Base-by-base conservation (phyloP, 495 filamentous ascomycete genomes). In the Trichoderma reesei region DNA sequence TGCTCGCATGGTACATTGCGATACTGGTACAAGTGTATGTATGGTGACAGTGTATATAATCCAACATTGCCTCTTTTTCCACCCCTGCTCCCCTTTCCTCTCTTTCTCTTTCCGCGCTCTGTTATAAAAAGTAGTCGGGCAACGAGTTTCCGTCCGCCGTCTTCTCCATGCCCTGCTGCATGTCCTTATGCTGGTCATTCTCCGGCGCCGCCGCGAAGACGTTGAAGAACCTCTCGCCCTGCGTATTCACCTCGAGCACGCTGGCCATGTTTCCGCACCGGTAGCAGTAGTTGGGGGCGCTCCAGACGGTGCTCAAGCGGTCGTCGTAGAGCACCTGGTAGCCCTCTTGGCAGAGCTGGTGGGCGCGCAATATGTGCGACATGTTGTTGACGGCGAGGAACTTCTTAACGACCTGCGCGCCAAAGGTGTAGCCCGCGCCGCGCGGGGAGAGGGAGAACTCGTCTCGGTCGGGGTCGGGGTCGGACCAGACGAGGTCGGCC, bases 401-500 rank as follows among this genome's bases (percentile, higher is more conserved):
- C 73, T 98, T 98, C 73, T 90, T 91, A 34, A 98, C 94, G 9
- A 98, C 94, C 72, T 96, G 93, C 9, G 91, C 90, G 31, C 94
- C 94, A 69, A 98, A 98, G 0, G 92, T 97, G 74, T 98, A 98
- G 3, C 94, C 94, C 13, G 94, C 94, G 1, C 94, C 94, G 38
- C 94, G 83, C 6, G 95, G 95, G 7, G 90, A 95, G 3, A 98
- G 83, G 0, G 88, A 92, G 79, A 98, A 98, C 73, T 98, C 94
- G 73, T 98, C 94, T 33, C 92, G 85, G 64, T 98, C 94, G 2
- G 90, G 86, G 69, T 98, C 94, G 1, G 94, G 94, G 71, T 98
- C 94, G 2, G 90, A 95, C 94, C 94, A 98, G 18, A 98, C 94
- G 5, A 98, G 77, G 72, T 98, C 94, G n/a, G 94, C 94, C 94